Evolutionary conservation across 2,329 filamentous ascomycete genomes (phyloP).

Genomic region (Fusarium poae): DNA sequence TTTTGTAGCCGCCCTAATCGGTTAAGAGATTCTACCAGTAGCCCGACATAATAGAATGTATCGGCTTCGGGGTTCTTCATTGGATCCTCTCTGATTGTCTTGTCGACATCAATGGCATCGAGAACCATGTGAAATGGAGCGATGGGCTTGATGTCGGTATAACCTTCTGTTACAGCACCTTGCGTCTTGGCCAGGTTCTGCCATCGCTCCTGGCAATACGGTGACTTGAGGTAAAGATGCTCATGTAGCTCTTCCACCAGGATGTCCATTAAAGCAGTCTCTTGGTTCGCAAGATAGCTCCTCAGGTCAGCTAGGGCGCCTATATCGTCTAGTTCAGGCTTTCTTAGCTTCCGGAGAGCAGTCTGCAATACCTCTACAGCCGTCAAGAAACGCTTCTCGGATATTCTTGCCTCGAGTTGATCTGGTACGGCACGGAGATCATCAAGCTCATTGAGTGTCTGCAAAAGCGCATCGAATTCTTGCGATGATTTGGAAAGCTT

Average conservation of each 20-base stretch:
- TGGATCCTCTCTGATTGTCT: slow-evolving; percentile 82
- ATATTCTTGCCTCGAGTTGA: slow-evolving; percentile 92
- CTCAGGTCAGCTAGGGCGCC: slow-evolving; percentile 88
- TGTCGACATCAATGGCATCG: slow-evolving; percentile 71
- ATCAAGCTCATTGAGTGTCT: slow-evolving; percentile 85
- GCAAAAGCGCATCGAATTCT: slow-evolving; percentile 89
- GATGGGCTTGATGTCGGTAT: slow-evolving; percentile 60
- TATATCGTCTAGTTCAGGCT: slow-evolving; percentile 90
- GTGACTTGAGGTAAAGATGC: slow-evolving; percentile 96
- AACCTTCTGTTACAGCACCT: slow-evolving; percentile 64
- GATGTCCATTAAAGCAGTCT: slow-evolving; percentile 91
- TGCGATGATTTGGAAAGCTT: slow-evolving; percentile 89
- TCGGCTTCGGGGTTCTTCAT: slow-evolving; percentile 95
- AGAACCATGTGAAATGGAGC: slow-evolving; percentile 71
- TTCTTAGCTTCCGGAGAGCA: slow-evolving; percentile 84
- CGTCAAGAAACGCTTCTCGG: slow-evolving; percentile 93
- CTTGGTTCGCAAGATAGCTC: slow-evolving; percentile 91
- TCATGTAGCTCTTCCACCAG: slow-evolving; percentile 97
- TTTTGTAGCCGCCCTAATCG: slow-evolving; percentile 88
- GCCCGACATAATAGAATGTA: slow-evolving; percentile 91
- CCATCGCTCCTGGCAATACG: slow-evolving; percentile 97
- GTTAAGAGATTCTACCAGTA: slow-evolving; percentile 90
- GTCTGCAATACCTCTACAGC: slow-evolving; percentile 94
- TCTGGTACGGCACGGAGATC: slow-evolving; percentile 91
- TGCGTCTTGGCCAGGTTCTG: slow-evolving; percentile 81